Conservation (phyloP, 2,329 filamentous ascomycete species). For the Cercospora zeae-maydis region DNA sequence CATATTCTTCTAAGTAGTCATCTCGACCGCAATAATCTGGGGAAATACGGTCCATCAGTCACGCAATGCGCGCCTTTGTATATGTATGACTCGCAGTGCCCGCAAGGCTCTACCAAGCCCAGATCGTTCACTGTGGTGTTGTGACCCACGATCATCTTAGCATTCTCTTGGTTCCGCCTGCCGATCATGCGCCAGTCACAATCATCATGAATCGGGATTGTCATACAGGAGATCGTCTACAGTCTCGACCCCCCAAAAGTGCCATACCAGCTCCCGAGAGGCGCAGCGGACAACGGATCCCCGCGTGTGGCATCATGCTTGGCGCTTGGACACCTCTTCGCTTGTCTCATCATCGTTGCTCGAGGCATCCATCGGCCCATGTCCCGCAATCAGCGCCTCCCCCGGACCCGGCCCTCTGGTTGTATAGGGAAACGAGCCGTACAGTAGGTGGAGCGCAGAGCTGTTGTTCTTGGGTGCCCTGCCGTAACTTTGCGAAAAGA, state of each 20-base stretch:
- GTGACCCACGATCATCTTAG: background rate
- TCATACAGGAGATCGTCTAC: background rate
- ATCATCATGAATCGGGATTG: background rate
- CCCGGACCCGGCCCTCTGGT: background rate
- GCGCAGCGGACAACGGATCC: background rate
- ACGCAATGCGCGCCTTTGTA: no score
- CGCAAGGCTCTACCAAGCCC: background rate
- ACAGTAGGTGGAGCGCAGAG: background rate
- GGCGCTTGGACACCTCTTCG: background rate
- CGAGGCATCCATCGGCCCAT: background rate
- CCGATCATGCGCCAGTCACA: background rate
- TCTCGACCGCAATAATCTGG: no score
- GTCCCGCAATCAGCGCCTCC: background rate
- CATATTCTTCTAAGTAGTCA: no score
- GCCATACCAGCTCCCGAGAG: background rate
- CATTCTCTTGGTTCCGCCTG: background rate
- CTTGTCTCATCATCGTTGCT: background rate
- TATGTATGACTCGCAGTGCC: background rate
- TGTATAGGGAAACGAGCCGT: background rate
- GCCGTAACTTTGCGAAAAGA: background rate
- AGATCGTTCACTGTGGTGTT: background rate
- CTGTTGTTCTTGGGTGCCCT: background rate
- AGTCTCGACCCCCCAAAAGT: background rate
- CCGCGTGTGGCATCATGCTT: background rate
- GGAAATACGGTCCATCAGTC: no score